Evolutionary conservation across 208 protist species (phyloP).

Genomic region (Crithidia thermophila): DNA sequence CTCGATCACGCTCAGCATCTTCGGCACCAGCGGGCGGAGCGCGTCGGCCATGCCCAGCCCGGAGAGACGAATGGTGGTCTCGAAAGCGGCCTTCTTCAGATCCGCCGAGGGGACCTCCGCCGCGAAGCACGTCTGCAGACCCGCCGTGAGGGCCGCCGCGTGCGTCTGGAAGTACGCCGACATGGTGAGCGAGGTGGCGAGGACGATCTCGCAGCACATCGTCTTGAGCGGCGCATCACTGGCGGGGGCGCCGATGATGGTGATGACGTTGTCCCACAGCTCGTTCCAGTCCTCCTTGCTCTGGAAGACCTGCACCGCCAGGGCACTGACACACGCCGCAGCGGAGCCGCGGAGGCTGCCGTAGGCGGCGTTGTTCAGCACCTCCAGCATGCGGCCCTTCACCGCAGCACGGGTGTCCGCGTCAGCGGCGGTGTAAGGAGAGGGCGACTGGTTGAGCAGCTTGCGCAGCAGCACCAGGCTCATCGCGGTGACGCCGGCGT

Average conservation of each 20-base stretch:
- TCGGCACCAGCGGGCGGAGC: conserved; percentile 56
- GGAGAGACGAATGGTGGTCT: conserved; percentile 59
- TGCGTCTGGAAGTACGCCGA: conserved; percentile 56
- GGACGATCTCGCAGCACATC: conserved; percentile 82
- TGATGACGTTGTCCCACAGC: conserved; percentile 79
- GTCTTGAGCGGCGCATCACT: conserved; percentile 55
- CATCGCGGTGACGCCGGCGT: conserved; percentile 48
- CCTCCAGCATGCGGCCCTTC: conserved; percentile 55
- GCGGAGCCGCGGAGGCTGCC: conserved; percentile 57
- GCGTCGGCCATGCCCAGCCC: conserved; percentile 37
- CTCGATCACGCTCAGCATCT: conserved; percentile 70
- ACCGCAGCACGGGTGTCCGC: conserved; percentile 51
- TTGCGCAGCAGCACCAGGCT: conserved; percentile 77
- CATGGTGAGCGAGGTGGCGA: conserved; percentile 53
- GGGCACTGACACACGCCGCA: conserved; percentile 73
- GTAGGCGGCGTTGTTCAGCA: conserved; percentile 62
- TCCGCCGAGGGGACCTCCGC: conserved; percentile 29
- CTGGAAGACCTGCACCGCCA: conserved; percentile 66
- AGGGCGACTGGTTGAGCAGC: conserved; percentile 59
- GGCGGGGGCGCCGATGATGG: conserved; percentile 50
- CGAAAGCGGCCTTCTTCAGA: conserved; percentile 62
- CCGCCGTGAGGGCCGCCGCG: conserved; percentile 37
- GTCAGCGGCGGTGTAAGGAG: conserved; percentile 53
- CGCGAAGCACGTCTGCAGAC: conserved; percentile 61
- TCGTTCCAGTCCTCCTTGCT: conserved; percentile 71